Evolutionary conservation across 1,284 basidiomycete species (phyloP).

Genomic region (Inonotus obliquus): DNA sequence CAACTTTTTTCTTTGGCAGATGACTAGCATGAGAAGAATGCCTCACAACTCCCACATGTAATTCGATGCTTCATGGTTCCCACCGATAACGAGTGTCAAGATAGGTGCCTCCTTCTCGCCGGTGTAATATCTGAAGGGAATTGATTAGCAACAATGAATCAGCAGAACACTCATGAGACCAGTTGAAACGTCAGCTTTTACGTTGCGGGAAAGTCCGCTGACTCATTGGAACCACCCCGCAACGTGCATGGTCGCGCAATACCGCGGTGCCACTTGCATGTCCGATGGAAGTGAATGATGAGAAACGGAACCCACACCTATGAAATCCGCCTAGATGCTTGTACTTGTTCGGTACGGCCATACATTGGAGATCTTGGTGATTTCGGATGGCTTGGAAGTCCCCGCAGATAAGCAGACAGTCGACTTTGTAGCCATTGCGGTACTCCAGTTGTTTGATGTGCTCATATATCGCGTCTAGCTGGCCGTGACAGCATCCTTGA

Average conservation of each 20-base stretch:
- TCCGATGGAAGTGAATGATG: neutral
- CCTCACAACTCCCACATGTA: conserved; percentile 95
- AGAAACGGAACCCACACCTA: conserved; percentile 37
- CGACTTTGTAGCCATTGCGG: conserved; percentile 62
- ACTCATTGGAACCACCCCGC: neutral
- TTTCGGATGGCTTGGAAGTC: conserved; percentile 96
- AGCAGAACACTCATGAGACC: neutral
- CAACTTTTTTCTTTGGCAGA: conserved; percentile 1
- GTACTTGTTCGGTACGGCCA: conserved; percentile 92
- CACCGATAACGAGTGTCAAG: conserved; percentile 92
- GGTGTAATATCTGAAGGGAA: conserved; percentile 69
- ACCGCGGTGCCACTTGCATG: neutral
- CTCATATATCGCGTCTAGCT: conserved; percentile 83
- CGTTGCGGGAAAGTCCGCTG: neutral
- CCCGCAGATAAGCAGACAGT: conserved; percentile 87
- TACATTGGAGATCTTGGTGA: conserved; percentile 78
- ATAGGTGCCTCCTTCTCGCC: conserved; percentile 80
- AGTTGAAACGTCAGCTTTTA: neutral
- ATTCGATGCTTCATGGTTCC: conserved; percentile 97
- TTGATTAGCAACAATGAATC: neutral
- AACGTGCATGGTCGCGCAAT: neutral
- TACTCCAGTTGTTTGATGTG: conserved; percentile 64
- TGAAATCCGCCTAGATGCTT: conserved; percentile 80
- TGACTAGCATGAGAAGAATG: neutral
- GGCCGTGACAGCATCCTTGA: conserved; percentile 95